A percentile compares a stretch with the other conserved stretches of the same genome.
phyloP scores from a whole-genome alignment of 805 yeast genomes.

The Sungouiozyma ichnusensis region DNA sequence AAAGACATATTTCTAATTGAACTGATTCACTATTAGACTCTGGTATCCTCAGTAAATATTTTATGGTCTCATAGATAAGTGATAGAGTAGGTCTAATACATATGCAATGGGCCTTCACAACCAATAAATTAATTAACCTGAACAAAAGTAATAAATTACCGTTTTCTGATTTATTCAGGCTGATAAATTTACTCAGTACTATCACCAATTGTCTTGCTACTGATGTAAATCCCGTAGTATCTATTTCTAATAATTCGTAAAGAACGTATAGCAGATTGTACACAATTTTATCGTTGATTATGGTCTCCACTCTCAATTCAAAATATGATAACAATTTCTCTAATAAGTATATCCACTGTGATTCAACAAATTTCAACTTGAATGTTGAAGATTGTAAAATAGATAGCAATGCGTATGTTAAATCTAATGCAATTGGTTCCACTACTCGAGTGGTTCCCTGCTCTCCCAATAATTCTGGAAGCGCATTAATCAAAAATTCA shows the following conservation, averaged over 20 bases:
- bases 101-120: slow-evolving; percentile 34
- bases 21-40: slow-evolving; percentile 34
- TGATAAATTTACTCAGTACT: slow-evolving; percentile 16
- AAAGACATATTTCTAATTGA: slow-evolving; percentile 35
- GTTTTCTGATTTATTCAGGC: slow-evolving; percentile 17
- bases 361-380: slow-evolving; percentile 15
- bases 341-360: slow-evolving; percentile 18
- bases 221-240: slow-evolving; percentile 15
- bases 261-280: slow-evolving; percentile 21
- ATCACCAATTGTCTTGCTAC: slow-evolving; percentile 13
- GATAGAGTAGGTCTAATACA: slow-evolving; percentile 31
- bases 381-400: slow-evolving; percentile 15
- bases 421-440: slow-evolving; percentile 15
- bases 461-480: slow-evolving; percentile 18
- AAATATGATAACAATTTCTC: slow-evolving; percentile 11
- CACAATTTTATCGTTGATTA: slow-evolving; percentile 20
- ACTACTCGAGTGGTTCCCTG: slow-evolving; percentile 8
- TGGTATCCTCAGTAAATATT: slow-evolving; percentile 28
- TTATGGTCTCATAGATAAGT: slow-evolving; percentile 33
- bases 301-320: slow-evolving; percentile 6
- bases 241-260: slow-evolving; percentile 15
- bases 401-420: slow-evolving; percentile 16
- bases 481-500: slow-evolving; percentile 12
- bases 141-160: slow-evolving; percentile 28
- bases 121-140: slow-evolving; percentile 36